Evolutionary conservation across 768 basidiomycete species (phyloP).

Genomic region (Strobilomyces confusus): DNA sequence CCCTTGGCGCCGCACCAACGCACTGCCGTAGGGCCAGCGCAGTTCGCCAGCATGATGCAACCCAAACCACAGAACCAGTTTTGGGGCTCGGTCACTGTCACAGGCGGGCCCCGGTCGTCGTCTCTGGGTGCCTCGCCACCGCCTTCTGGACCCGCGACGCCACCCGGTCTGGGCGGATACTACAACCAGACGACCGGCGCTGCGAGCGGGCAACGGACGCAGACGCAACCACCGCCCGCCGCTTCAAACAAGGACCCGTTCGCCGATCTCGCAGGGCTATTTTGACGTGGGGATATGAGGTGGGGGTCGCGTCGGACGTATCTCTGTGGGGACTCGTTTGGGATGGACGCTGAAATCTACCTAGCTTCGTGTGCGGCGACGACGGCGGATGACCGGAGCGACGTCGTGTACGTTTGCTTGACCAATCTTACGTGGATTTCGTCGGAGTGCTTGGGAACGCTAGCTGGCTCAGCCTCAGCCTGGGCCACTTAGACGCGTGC

Average conservation of each 20-base stretch:
- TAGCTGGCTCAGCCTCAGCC: too few species aligned
- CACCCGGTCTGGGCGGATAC: slow-evolving; percentile 4
- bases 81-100: neutral
- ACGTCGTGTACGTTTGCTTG: too few species aligned
- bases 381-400: too few species aligned
- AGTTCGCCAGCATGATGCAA: slow-evolving; percentile 14
- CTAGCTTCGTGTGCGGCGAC: too few species aligned
- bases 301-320: neutral
- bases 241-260: slow-evolving; percentile 70
- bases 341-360: too few species aligned
- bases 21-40: slow-evolving; percentile 1
- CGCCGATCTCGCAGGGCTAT: slow-evolving; percentile 75
- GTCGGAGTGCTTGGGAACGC: too few species aligned
- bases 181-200: slow-evolving; percentile 1
- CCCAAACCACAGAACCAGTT: slow-evolving; percentile 16
- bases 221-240: slow-evolving; percentile 18
- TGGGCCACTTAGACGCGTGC: too few species aligned
- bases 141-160: slow-evolving; percentile 13
- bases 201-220: slow-evolving; percentile 18
- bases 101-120: slow-evolving; percentile 3
- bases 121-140: slow-evolving; percentile 10
- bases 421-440: too few species aligned
- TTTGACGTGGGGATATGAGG: slow-evolving; percentile 36
- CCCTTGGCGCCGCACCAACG: slow-evolving; percentile 4
- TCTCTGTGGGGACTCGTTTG: neutral